Evolutionary conservation across 75 land plant species (phyloP).

Genomic region (Larix kaempferi): DNA sequence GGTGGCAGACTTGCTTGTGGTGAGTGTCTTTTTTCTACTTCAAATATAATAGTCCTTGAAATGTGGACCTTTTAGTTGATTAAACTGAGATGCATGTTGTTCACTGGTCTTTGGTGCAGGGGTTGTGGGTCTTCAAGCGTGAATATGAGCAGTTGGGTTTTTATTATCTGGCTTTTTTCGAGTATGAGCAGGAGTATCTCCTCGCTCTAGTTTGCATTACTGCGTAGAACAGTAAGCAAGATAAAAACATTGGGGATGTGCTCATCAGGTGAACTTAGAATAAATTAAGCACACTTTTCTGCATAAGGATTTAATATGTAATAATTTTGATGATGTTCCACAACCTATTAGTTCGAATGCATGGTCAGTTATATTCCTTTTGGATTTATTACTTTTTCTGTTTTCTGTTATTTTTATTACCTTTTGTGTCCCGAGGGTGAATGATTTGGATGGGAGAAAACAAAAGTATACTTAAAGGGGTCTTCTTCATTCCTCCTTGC

Average conservation of each 20-base stretch:
- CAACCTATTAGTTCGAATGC: too few species aligned
- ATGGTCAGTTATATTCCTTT: too few species aligned
- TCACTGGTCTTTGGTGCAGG: conserved; percentile 2
- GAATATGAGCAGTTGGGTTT: not conserved
- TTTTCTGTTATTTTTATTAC: too few species aligned
- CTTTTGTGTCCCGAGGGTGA: too few species aligned
- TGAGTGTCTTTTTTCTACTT: conserved; percentile 20
- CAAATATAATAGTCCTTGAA: not conserved
- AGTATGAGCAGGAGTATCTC: too few species aligned
- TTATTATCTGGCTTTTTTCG: not conserved
- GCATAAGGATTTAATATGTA: too few species aligned
- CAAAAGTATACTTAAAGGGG: too few species aligned
- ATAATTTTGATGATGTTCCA: too few species aligned
- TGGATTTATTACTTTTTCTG: too few species aligned
- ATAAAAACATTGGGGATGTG: not conserved
- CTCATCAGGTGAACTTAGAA: not conserved
- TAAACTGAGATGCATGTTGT: not conserved
- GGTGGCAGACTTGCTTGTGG: conserved; percentile 89
- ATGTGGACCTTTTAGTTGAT: not conserved
- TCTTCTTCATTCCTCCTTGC: too few species aligned
- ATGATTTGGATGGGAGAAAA: too few species aligned
- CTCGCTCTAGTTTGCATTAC: not conserved
- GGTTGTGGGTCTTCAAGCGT: conserved; percentile 7
- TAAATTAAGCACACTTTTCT: too few species aligned
- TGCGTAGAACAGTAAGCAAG: not conserved